A percentile compares a stretch with the other conserved stretches of the same genome.
These are phyloP conservation scores for Paecilomyces niveus DNA, from an alignment of 2,329 filamentous ascomycete species.

Conservation along the genomic window DNA sequence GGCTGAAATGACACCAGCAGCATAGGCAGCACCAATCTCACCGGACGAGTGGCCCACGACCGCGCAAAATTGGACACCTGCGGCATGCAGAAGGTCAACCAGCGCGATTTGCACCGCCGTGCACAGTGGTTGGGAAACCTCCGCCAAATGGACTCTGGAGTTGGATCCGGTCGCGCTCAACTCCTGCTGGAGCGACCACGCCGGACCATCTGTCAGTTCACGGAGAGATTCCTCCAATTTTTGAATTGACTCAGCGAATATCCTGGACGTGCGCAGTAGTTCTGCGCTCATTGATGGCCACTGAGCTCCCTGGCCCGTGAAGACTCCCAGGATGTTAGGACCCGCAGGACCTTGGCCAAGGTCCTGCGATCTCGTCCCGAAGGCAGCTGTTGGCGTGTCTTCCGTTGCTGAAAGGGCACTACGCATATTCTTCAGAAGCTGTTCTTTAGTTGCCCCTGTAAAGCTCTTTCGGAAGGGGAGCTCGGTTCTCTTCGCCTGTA, in stretches of 20 bases:
- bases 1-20: slow-evolving; percentile 37
- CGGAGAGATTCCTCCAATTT: background rate
- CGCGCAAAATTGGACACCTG: slow-evolving; percentile 24
- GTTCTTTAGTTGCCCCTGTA: too few species aligned
- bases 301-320: slow-evolving; percentile 26
- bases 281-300: slow-evolving; percentile 20
- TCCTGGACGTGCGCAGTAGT: background rate
- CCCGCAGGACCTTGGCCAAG: too few species aligned
- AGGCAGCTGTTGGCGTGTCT: too few species aligned
- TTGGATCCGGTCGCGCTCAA: slow-evolving; percentile 5
- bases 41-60: slow-evolving; percentile 44
- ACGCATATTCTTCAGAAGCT: too few species aligned
- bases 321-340: slow-evolving; percentile 10
- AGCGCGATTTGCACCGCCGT: slow-evolving; percentile 15
- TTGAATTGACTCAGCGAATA: background rate
- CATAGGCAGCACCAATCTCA: slow-evolving; percentile 46
- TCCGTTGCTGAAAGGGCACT: too few species aligned
- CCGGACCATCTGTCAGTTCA: background rate
- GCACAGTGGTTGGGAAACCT: slow-evolving; percentile 15
- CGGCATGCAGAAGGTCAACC: slow-evolving; percentile 12
- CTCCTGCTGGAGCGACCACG: slow-evolving; percentile 14
- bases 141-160: slow-evolving; percentile 9
- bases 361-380: too few species aligned
- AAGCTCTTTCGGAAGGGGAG: too few species aligned
- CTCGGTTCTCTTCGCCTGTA: too few species aligned